These are phyloP conservation scores for Amesomyces nigricolor DNA, from an alignment of 2,329 filamentous ascomycete genomes.

Conservation along the genomic window DNA sequence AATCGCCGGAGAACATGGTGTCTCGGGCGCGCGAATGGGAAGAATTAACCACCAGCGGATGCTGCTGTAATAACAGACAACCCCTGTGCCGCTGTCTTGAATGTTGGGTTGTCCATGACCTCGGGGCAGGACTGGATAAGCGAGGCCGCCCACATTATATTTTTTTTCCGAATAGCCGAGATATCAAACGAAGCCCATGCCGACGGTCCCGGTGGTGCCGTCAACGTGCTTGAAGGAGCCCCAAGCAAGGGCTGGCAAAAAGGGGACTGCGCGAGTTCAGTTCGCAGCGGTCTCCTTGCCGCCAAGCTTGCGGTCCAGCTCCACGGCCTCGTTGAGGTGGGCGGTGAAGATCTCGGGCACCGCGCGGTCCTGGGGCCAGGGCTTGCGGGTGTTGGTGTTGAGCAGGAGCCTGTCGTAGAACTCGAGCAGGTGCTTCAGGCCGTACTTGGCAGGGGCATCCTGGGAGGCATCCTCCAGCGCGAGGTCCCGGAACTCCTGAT, in stretches of 20 bases:
- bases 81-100: constrained; percentile 4
- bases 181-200: constrained; percentile 1
- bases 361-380: constrained; percentile 26
- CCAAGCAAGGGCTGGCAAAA: neutral
- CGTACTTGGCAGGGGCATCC: constrained; percentile 42
- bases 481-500: constrained; percentile 64
- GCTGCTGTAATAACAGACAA: neutral
- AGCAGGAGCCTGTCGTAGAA: constrained; percentile 49
- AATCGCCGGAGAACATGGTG: neutral
- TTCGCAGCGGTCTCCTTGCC: neutral
- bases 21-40: constrained; percentile 2
- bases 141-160: neutral
- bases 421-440: constrained; percentile 57
- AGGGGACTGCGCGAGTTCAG: neutral
- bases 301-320: constrained; percentile 16
- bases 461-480: constrained; percentile 58
- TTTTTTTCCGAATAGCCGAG: neutral
- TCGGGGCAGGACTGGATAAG: constrained; percentile 1
- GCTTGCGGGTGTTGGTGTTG: constrained; percentile 21
- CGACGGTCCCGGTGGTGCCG: neutral
- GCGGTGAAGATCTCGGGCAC: constrained; percentile 28
- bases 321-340: constrained; percentile 28
- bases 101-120: neutral
- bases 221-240: neutral
- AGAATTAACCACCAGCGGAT: neutral